Evolutionary conservation across 2,329 filamentous ascomycete species (phyloP).

Genomic region (Fonsecaea monophora): DNA sequence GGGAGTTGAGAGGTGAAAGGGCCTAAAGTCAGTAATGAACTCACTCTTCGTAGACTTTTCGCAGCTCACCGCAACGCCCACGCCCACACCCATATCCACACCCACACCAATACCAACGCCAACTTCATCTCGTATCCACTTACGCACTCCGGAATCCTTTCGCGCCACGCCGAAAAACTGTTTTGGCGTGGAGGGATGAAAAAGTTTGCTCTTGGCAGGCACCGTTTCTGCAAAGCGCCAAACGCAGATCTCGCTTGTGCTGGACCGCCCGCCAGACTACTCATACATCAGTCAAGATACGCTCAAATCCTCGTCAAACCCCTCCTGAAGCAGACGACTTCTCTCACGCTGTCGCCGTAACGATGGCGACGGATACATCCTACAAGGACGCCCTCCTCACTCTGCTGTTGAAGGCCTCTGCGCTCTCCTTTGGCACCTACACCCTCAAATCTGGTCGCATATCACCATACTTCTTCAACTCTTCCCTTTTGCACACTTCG

Average conservation of each 20-base stretch:
- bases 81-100: too few species aligned
- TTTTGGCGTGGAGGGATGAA: not conserved
- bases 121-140: constrained; percentile 1
- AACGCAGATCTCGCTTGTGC: constrained; percentile 3
- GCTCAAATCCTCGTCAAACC: not conserved
- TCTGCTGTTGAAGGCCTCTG: constrained; percentile 49
- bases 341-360: not conserved
- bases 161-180: not conserved
- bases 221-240: constrained; percentile 2
- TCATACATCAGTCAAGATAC: not conserved
- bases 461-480: constrained; percentile 98
- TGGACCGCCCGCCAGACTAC: not conserved
- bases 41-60: not conserved
- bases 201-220: constrained; percentile 23
- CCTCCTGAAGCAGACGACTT: not conserved
- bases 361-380: constrained; percentile 32
- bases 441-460: constrained; percentile 88
- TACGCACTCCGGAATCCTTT: not conserved
- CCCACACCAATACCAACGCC: not conserved
- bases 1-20: constrained; percentile 5
- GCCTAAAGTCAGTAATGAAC: not conserved
- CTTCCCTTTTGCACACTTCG: constrained; percentile 84
- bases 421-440: constrained; percentile 53
- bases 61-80: not conserved
- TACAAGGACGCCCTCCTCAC: constrained; percentile 49